Evolutionary conservation across 2,329 filamentous ascomycete species (phyloP).

Genomic region (Tolypocladium endophyticum): DNA sequence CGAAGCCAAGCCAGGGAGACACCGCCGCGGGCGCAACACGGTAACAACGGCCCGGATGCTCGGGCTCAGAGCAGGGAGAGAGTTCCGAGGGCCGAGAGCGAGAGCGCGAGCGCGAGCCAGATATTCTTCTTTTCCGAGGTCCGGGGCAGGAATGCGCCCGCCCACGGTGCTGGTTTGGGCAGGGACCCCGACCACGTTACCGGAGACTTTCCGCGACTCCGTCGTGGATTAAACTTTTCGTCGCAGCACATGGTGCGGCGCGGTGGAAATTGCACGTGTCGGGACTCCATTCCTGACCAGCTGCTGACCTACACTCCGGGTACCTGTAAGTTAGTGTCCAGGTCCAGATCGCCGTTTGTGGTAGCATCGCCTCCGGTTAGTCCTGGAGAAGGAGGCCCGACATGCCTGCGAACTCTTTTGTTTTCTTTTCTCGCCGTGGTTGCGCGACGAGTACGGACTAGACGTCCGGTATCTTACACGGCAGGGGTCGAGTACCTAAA

Average conservation of each 20-base stretch:
- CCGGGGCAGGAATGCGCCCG: neutral
- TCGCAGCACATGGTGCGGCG: neutral
- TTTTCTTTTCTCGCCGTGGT: too few species aligned
- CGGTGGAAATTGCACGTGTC: neutral
- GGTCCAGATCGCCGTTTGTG: neutral
- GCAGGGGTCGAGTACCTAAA: neutral
- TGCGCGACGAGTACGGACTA: too few species aligned
- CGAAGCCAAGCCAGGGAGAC: too few species aligned
- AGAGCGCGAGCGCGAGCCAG: too few species aligned
- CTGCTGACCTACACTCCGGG: neutral
- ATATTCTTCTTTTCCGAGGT: neutral
- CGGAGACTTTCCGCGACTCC: neutral
- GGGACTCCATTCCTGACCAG: neutral
- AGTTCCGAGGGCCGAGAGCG: neutral
- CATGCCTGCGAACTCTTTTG: neutral
- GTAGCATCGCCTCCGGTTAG: neutral
- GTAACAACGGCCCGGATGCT: neutral
- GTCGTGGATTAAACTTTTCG: slow-evolving; percentile 2
- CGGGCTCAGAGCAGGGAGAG: neutral
- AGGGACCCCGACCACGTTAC: neutral
- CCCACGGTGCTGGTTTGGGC: neutral
- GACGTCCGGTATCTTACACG: neutral
- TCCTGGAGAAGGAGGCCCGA: neutral
- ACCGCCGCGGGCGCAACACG: neutral
- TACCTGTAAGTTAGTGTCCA: too few species aligned